Base-by-base conservation (phyloP, 306 rosid species). In the Begonia masoniana region DNA sequence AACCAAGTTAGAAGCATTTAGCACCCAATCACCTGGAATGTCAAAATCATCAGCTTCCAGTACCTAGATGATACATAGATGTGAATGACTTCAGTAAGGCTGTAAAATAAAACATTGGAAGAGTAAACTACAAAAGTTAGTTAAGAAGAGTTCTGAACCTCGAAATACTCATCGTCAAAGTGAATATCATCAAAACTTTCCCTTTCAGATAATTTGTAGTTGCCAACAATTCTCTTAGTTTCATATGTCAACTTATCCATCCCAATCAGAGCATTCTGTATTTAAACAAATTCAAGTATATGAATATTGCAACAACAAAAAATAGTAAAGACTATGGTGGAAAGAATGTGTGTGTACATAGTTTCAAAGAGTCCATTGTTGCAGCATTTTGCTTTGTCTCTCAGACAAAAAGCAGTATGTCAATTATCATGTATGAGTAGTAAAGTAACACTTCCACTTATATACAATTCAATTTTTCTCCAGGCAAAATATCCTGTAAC, bases 251-350 rank as follows among this genome's bases (percentile, higher is more conserved):
- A 85, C 63, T 80, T 71, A 57, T 89, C 97, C 87, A 81, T 85
- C 68, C 91, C 95, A 58, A 89, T 73, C 62, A 89, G 75, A 73
- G 60, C 97, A 65, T 64, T 89, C 96, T 85, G 80, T 62, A 60
- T 64, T 69, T 41, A 64, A 68, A 54, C 52, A 62, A 61, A 50
- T 31, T 31, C 39, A 62, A 56, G 48, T 55, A 14, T 9, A 46
- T 51, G 62, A 61, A 15, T 61, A 58, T 24, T 7, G 36, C 41
- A 26, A 54, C 2, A 53, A 15, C 5, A 43, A 13, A 31, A 31
- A 7, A 21, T 3, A 58, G 62, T 21, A 60, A 31, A 53, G 26
- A 50, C 39, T 6, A 31, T 31, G 39, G 39, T 31, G 39, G 8
- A 31, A 31, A 31, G 39, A 31, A 31, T 0, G 39, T 31, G 39